Evolutionary conservation across 208 protist genomes (phyloP), one percentile per base, ranked within the genome.

Genomic region (Trypanosoma avium): DNA sequence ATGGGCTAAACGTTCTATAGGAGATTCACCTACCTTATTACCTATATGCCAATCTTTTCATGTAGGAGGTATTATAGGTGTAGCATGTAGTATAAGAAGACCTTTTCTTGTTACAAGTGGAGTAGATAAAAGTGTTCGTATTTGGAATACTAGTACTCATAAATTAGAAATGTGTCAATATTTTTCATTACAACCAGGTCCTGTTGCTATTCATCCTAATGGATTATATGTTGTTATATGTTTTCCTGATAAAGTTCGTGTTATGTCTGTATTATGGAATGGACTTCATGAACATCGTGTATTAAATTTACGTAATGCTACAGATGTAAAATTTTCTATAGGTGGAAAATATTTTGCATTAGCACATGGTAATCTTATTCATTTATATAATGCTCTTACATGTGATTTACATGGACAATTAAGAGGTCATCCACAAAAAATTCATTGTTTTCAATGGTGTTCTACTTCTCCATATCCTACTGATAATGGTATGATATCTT

Each of bases 111-210:
- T 94, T 29, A 98, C 97, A 13, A 90, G 84, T 58, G 81, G 89
- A 55, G 78, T 66, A 26, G 97, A 99, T 70, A 78, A 88, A 70
- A 95, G 87, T 73, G 84, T 98, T 12, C 87, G 97, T 38, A 69
- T 99, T 22, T 99, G 96, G 95, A 98, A 98, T 75, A 98, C 96
- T 53, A 47, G 80, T 17, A 96, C 96, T 29, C 82, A 91, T 33
- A 84, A 77, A 58, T 54, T 97, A 42, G 92, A 95, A 57, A 83
- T 98, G 42, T 84, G 70, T 43, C 88, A 97, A 74, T 82, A 76
- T 56, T 98, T 97, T 49, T 50, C 73, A 7, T 70, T 84, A 46
- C 88, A 95, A 73, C 89, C 91, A 3, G 86, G 92, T 58, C 84
- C 93, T 6, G 75, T 98, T 15, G 83, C 94, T 1, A 81, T 98